Conservation (phyloP, 352 stramenopile species). For the Phytophthora fragariae region DNA sequence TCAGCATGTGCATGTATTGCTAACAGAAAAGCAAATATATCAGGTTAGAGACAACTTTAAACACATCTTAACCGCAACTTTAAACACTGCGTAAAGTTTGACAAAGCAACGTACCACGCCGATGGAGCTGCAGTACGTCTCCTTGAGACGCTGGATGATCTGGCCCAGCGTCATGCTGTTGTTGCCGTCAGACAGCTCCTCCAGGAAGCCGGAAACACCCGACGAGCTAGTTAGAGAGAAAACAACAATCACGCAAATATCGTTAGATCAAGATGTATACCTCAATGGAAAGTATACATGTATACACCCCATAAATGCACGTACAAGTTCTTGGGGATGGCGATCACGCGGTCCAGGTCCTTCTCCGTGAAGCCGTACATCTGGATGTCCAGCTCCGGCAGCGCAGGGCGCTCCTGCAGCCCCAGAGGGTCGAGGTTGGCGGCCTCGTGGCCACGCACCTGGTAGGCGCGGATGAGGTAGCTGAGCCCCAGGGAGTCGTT, state of each 20-base stretch:
- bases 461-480: constrained; percentile 98
- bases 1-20: constrained; percentile 99
- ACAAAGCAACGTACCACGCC: constrained; percentile 82
- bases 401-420: constrained; percentile 68
- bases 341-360: constrained; percentile 91
- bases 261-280: too few relatives aligned
- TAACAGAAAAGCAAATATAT: constrained; percentile 28
- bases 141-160: constrained; percentile 94
- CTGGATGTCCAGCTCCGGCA: constrained; percentile 91
- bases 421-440: constrained; percentile 98
- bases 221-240: constrained; percentile 59
- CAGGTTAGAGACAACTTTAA: background rate
- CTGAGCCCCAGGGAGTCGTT: constrained; percentile 93
- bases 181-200: constrained; percentile 74
- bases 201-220: constrained; percentile 91
- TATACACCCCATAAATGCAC: constrained; percentile 22
- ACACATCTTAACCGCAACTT: background rate
- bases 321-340: constrained; percentile 90
- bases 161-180: constrained; percentile 94
- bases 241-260: too few relatives aligned
- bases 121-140: constrained; percentile 98
- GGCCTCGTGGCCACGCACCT: constrained; percentile 96
- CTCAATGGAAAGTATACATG: background rate
- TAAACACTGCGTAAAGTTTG: background rate
- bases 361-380: constrained; percentile 93